Conservation (phyloP, 352 stramenopile genomes). For the Phytophthora sansomeana region DNA sequence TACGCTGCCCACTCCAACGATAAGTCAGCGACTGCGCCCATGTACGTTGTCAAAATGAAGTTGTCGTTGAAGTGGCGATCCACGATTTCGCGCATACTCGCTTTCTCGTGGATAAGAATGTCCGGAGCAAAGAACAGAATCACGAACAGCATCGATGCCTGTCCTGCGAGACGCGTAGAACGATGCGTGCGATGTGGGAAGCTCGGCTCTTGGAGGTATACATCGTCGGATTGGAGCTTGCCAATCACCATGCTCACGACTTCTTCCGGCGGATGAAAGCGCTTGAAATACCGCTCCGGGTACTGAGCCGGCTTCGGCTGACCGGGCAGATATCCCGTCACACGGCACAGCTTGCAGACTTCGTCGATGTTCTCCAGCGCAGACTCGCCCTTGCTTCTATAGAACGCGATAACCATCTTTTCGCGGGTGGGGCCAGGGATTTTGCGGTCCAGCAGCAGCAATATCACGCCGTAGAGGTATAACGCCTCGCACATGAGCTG, state of each 20-base stretch:
- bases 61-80: slow-evolving; percentile 97
- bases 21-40: slow-evolving; percentile 94
- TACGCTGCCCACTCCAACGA: slow-evolving; percentile 94
- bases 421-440: slow-evolving; percentile 91
- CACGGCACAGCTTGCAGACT: slow-evolving; percentile 91
- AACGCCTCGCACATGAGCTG: slow-evolving; percentile 95
- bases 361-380: slow-evolving; percentile 92
- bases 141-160: slow-evolving; percentile 96
- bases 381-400: slow-evolving; percentile 89
- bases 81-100: slow-evolving; percentile 95
- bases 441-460: slow-evolving; percentile 94
- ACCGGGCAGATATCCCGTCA: slow-evolving; percentile 89
- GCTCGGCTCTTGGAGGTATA: slow-evolving; percentile 92
- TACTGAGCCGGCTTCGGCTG: slow-evolving; percentile 89
- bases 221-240: slow-evolving; percentile 94
- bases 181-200: slow-evolving; percentile 95
- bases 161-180: slow-evolving; percentile 89
- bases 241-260: slow-evolving; percentile 94
- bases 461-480: slow-evolving; percentile 96
- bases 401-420: slow-evolving; percentile 93
- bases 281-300: slow-evolving; percentile 90
- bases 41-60: slow-evolving; percentile 96
- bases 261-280: slow-evolving; percentile 86
- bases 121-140: slow-evolving; percentile 95
- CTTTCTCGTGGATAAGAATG: slow-evolving; percentile 92